Conservation (phyloP, 495 filamentous ascomycete genomes). For the Aspergillus bertholletiae region DNA sequence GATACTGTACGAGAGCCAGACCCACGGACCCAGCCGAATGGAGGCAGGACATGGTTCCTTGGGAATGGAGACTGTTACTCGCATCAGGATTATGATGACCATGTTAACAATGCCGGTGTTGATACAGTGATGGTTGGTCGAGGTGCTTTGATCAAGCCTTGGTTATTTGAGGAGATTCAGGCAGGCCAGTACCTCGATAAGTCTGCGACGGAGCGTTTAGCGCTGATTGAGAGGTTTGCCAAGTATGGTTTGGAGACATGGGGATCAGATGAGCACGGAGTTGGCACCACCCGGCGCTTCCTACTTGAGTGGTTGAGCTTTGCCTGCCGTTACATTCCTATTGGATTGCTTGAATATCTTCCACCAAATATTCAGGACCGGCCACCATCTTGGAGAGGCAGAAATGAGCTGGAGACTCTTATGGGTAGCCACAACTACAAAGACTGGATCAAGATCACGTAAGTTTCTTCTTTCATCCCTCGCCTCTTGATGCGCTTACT, state of each 20-base stretch:
- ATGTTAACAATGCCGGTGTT: constrained; percentile 71
- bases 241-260: constrained; percentile 88
- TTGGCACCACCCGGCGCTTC: constrained; percentile 86
- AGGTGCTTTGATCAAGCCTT: constrained; percentile 92
- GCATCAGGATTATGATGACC: constrained; percentile 78
- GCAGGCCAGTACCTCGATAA: constrained; percentile 93
- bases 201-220: constrained; percentile 77
- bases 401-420: constrained; percentile 88
- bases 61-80: constrained; percentile 97
- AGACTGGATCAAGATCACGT: constrained; percentile 99
- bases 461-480: too few species aligned
- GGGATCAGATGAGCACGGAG: constrained; percentile 90
- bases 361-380: constrained; percentile 85
- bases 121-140: constrained; percentile 90
- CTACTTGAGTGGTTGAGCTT: constrained; percentile 95
- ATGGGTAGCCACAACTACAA: constrained; percentile 84
- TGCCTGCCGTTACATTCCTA: constrained; percentile 80
- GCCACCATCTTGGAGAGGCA: constrained; percentile 74
- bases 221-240: constrained; percentile 82
- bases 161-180: constrained; percentile 96
- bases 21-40: constrained; percentile 56
- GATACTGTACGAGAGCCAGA: constrained; percentile 82
- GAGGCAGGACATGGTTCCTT: constrained; percentile 75
- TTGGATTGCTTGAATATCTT: constrained; percentile 82
- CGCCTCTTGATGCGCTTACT: not conserved